Conservation (phyloP, 2,329 filamentous ascomycete genomes). For the Diaporthe australafricana region DNA sequence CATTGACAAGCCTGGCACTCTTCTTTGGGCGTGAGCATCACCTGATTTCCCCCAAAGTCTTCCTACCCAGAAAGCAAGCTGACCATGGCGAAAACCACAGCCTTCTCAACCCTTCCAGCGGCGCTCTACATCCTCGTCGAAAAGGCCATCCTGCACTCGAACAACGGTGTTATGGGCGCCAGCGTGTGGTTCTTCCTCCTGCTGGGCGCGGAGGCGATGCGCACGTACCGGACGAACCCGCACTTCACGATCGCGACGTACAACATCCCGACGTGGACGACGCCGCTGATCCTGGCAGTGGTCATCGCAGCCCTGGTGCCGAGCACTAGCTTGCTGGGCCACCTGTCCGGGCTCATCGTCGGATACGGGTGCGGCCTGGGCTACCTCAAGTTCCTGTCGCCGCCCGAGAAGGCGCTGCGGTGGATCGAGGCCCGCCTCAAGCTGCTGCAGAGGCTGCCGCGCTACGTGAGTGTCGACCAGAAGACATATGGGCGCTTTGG, state of each 20-base stretch:
- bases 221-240: constrained; percentile 85
- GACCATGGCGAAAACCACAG: constrained; percentile 53
- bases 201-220: constrained; percentile 85
- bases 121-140: constrained; percentile 85
- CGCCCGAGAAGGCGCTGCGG: constrained; percentile 86
- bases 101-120: constrained; percentile 84
- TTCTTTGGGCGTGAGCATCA: constrained; percentile 88
- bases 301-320: constrained; percentile 83
- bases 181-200: constrained; percentile 96
- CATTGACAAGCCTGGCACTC: constrained; percentile 84
- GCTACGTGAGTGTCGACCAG: constrained; percentile 94
- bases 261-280: constrained; percentile 91
- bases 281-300: constrained; percentile 81
- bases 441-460: constrained; percentile 83
- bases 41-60: not conserved
- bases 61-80: not conserved
- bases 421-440: constrained; percentile 93
- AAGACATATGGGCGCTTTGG: constrained; percentile 96
- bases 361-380: constrained; percentile 92
- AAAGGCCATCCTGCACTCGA: constrained; percentile 75
- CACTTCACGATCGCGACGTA: constrained; percentile 72
- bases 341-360: constrained; percentile 82
- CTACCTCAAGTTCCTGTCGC: constrained; percentile 89
- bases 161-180: constrained; percentile 82
- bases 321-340: constrained; percentile 85